Evolutionary conservation across 164 flowering plant species (phyloP), one percentile per base, ranked within the genome.

Genomic region (Buxus sempervirens): DNA sequence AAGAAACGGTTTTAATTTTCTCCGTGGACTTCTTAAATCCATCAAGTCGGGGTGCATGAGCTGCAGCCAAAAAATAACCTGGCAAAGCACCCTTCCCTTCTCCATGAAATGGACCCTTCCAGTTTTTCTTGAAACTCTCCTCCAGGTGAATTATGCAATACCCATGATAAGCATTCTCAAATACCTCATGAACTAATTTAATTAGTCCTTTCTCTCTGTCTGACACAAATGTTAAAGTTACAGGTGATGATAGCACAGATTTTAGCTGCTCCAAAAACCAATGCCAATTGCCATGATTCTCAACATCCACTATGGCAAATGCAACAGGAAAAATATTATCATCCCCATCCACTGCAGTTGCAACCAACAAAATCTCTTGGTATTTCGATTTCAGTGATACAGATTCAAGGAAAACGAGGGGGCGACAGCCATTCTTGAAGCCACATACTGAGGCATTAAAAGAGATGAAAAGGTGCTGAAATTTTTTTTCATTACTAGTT

Each of bases 261-360:
- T 66, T 83, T 74, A 87, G 72, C 65, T 84, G 79, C 74, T 65
- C 75, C 69, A 89, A 68, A 75, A 89, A 87, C 92, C 92, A 87
- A 22, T 24, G 66, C 95, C 95, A 89, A 72, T 62, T 86, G 55
- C 79, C 88, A 56, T 73, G 73, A 73, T 68, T 79, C 68, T 87
- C 90, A 19, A 63, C 64, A 73, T 85, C 89, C 9, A 83, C 88
- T 10, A 89, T 38, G 28, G 89, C 85, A 73, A 84, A 82, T 27
- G 90, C 90, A 71, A 89, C 75, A 7, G 92, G 92, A 64, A 89
- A 82, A 72, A 74, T 66, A 9, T 77, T 82, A 67, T 86, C 87
- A 67, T 88, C 75, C 16, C 86, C 95, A 80, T 89, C 95, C n/a
- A 85, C 63, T 0, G 89, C 77, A 62, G 77, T 77, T 18, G 95